Conservation (phyloP, 257 asterid genomes). For the Solanum sitiens region DNA sequence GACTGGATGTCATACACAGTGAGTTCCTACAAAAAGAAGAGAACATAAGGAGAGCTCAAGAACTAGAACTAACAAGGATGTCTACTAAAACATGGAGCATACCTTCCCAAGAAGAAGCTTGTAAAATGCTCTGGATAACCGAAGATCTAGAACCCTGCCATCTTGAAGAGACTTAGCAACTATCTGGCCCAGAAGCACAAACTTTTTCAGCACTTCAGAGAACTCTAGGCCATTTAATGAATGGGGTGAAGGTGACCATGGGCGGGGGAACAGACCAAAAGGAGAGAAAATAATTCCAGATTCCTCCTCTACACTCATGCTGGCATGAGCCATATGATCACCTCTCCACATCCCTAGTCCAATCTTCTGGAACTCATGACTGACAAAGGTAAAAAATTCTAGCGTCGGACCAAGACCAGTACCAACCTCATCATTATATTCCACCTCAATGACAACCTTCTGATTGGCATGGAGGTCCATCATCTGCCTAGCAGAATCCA, state of each 20-base stretch:
- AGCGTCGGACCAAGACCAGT: constrained; percentile 96
- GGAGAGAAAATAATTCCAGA: constrained; percentile 33
- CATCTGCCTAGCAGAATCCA: constrained; percentile 76
- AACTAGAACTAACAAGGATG: constrained; percentile 1
- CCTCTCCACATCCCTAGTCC: constrained; percentile 93
- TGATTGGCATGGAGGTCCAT: constrained; percentile 57
- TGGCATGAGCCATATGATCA: constrained; percentile 25
- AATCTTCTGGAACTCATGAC: constrained; percentile 75
- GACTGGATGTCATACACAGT: constrained; percentile 59
- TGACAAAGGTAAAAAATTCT: constrained; percentile 81
- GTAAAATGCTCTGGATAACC: constrained; percentile 78
- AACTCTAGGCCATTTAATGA: constrained; percentile 22
- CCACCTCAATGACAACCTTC: constrained; percentile 72
- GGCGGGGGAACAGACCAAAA: constrained; percentile 86
- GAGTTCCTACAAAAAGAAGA: constrained; percentile 53
- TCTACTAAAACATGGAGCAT: background rate
- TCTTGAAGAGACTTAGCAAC: constrained; percentile 91
- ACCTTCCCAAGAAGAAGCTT: constrained; percentile 87
- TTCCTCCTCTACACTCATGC: constrained; percentile 21
- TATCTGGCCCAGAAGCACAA: constrained; percentile 64
- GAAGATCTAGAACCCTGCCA: constrained; percentile 86
- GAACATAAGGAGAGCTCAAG: background rate
- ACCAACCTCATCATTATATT: constrained; percentile 89
- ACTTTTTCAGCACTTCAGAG: constrained; percentile 52
- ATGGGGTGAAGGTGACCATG: constrained; percentile 52